Evolutionary conservation across 257 asterid species (phyloP).

Genomic region (Plantago ovata): DNA sequence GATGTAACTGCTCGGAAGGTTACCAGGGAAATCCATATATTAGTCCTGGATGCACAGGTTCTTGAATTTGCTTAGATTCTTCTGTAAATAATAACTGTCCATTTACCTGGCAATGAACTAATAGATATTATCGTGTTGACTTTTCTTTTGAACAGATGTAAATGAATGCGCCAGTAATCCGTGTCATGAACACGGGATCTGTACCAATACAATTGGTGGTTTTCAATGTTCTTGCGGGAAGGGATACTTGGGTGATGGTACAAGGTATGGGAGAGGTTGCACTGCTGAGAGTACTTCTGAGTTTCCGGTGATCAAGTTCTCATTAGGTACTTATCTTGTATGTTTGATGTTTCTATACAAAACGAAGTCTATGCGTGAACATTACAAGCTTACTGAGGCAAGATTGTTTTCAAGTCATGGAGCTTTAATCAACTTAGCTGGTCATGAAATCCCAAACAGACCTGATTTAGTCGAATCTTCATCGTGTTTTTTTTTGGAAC

Average conservation of each 20-base stretch:
- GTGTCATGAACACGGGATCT: slow-evolving; percentile 36
- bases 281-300: slow-evolving; percentile 26
- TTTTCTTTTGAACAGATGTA: slow-evolving; percentile 32
- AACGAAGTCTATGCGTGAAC: not conserved
- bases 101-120: not conserved
- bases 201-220: slow-evolving; percentile 36
- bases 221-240: slow-evolving; percentile 40
- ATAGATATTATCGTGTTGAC: slow-evolving; percentile 2
- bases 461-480: not conserved
- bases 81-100: not conserved
- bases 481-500: too few relatives aligned
- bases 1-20: slow-evolving; percentile 22
- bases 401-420: not conserved
- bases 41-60: slow-evolving; percentile 29
- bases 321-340: slow-evolving; percentile 32
- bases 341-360: not conserved
- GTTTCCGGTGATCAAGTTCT: slow-evolving; percentile 43
- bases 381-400: not conserved
- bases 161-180: slow-evolving; percentile 46
- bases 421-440: not conserved
- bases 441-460: not conserved
- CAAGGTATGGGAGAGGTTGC: slow-evolving; percentile 43
- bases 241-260: slow-evolving; percentile 46
- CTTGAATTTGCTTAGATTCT: not conserved
- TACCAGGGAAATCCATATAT: slow-evolving; percentile 29